Base-by-base conservation (phyloP, 108 stramenopile genomes). In the Parietichytrium sp. region DNA sequence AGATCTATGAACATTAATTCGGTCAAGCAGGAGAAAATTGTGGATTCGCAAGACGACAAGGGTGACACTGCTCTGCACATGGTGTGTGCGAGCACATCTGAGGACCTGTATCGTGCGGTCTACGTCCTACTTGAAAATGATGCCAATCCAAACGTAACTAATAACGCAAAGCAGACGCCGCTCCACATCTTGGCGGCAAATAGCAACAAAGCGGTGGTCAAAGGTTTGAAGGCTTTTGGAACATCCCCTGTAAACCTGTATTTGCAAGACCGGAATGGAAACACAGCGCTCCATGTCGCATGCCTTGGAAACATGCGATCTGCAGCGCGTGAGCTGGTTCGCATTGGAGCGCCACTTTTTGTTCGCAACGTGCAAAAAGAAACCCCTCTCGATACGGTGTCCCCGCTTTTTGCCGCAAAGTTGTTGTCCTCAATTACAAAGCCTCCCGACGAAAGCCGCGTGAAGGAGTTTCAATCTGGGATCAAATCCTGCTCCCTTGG, bases 251-350 rank as follows among this genome's bases (percentile, higher is more conserved):
- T 72, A 25, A 33, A 42, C 6, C 45, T 72, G 15, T 42, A 72
- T n/a, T 33, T 45, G 20, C 61, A 72, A 20, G 61, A 72, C 20
- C 61, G 61, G 10, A 13, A 45, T 8, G 42, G 42, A 1, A 72
- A 72, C 42, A 72, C 61, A 7, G 61, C 61, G 33, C 61, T 72
- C 23, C 61, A 72, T 38, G 20, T 72, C 45, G 61, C 61, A 38
- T 72, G 61, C 61, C 61, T 45, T 23, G 38, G 36, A 25, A 25
- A 72, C 61, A 72, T n/a, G 0, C 33, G 61, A 7, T 33, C 36
- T 10, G 45, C 45, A 10, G 61, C 61, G 33, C 45, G 61, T 20
- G n/a, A 25, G 13, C 61, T 72, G 29, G 61, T 72, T 6, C 29
- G 42, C 10, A 72, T 72, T 33, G 61, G 61, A 45, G 61, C 61